Percentiles rank a stretch among this genome's conserved stretches.
Evolutionary conservation across 2,329 filamentous ascomycete species (phyloP).

Genomic region (Alternaria rosae): DNA sequence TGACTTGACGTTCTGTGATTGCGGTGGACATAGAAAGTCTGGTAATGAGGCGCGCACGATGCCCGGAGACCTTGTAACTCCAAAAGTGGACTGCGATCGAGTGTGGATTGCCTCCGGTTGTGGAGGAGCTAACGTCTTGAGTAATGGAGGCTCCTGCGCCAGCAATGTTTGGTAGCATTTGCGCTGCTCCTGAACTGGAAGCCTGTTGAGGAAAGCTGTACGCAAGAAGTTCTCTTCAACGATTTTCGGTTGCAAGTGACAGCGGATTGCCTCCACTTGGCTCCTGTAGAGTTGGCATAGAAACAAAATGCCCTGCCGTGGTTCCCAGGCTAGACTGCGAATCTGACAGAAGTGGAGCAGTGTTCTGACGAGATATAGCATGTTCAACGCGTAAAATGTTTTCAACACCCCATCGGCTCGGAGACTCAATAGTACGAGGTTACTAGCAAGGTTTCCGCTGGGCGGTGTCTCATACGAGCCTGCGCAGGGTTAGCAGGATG

Average conservation of each 20-base stretch:
- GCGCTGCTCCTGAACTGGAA: slow-evolving; percentile 32
- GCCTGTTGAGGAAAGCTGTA: slow-evolving; percentile 33
- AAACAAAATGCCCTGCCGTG: slow-evolving; percentile 38
- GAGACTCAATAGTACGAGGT: slow-evolving; percentile 35
- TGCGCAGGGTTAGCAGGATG: slow-evolving; percentile 18
- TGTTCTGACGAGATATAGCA: slow-evolving; percentile 38
- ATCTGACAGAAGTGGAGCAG: slow-evolving; percentile 34
- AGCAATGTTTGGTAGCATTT: slow-evolving; percentile 36
- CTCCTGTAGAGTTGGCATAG: slow-evolving; percentile 37
- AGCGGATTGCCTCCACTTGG: slow-evolving; percentile 33
- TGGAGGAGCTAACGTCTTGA: slow-evolving; percentile 32
- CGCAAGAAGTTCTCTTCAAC: slow-evolving; percentile 39
- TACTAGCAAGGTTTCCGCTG: slow-evolving; percentile 32
- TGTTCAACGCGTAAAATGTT: slow-evolving; percentile 41
- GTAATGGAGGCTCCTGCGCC: slow-evolving; percentile 34
- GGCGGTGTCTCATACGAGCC: slow-evolving; percentile 39
- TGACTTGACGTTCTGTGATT: slow-evolving; percentile 16
- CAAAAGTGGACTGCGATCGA: slow-evolving; percentile 19
- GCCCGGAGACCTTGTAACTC: slow-evolving; percentile 12
- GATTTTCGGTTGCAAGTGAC: slow-evolving; percentile 30
- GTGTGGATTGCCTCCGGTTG: slow-evolving; percentile 8
- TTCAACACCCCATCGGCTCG: slow-evolving; percentile 31
- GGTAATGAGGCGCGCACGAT: slow-evolving; percentile 20
- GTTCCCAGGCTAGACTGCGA: slow-evolving; percentile 40
- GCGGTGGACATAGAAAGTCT: slow-evolving; percentile 18